Percentiles rank a stretch among this genome's conserved stretches.
Conservation (phyloP, 495 filamentous ascomycete genomes). For the Hypoxylon rickii region DNA sequence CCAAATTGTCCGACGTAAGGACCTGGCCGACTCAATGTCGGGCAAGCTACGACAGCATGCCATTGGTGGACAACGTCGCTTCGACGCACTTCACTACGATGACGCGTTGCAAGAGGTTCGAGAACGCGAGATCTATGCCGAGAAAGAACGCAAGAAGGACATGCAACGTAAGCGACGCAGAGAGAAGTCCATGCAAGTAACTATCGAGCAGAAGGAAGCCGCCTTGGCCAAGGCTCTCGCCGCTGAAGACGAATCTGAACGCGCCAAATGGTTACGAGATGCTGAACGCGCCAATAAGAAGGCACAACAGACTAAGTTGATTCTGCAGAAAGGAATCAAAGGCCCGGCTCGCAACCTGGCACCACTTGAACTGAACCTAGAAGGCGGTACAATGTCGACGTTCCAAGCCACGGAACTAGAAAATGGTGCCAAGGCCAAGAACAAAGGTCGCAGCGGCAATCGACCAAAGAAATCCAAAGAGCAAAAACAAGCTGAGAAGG, state of each 20-base stretch:
- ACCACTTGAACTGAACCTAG: slow-evolving; percentile 77
- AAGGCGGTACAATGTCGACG: slow-evolving; percentile 84
- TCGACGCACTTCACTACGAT: slow-evolving; percentile 54
- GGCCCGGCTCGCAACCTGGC: slow-evolving; percentile 79
- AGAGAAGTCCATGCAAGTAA: slow-evolving; percentile 88
- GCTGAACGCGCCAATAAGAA: slow-evolving; percentile 86
- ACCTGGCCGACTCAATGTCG: slow-evolving; percentile 40
- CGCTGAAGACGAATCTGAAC: slow-evolving; percentile 78
- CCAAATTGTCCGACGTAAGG: slow-evolving; percentile 57
- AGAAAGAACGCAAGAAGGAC: slow-evolving; percentile 99
- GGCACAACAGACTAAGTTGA: slow-evolving; percentile 78
- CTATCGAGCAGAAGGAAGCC: slow-evolving; percentile 82
- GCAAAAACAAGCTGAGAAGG: slow-evolving; percentile 95
- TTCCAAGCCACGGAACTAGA: slow-evolving; percentile 73
- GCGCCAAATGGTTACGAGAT: slow-evolving; percentile 74
- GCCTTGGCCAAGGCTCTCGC: slow-evolving; percentile 75
- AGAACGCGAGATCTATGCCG: slow-evolving; percentile 84
- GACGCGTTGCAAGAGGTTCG: slow-evolving; percentile 84
- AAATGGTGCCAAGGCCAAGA: slow-evolving; percentile 60
- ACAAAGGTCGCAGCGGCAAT: slow-evolving; percentile 68
- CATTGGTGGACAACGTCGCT: slow-evolving; percentile 54
- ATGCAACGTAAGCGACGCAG: slow-evolving; percentile 98
- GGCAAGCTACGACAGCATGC: slow-evolving; percentile 51
- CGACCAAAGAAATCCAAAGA: slow-evolving; percentile 89
- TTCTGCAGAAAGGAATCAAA: slow-evolving; percentile 80